Evolutionary conservation across 2,329 filamentous ascomycete genomes (phyloP), one percentile per base, ranked within the genome.

Genomic region (Xylariaceae sp.): DNA sequence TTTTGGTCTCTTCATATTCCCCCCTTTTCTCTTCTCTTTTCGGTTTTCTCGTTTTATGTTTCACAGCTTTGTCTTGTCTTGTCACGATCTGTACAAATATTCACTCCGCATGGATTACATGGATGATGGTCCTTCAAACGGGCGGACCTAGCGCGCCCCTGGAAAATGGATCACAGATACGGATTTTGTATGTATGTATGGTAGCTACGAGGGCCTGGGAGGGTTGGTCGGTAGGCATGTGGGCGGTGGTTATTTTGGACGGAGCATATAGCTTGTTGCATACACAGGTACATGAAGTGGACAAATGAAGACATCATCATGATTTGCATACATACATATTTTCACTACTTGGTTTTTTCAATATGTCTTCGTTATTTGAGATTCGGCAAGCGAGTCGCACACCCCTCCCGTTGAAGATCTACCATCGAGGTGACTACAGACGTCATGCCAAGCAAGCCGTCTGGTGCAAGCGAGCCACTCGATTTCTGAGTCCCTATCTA

Each of bases 51-150:
- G 28, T 41, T 52, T 46, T 52, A 41, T 52, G 12, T 52, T 44
- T 16, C 7, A 48, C 6, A 33, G 28, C 28, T 49, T 57, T 54
- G 8, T 36, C n/a, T 36, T 8, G 33, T 46, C 37, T 40, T 45
- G 53, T 53, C 16, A 58, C 50, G 55, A 6, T 24, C 45, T 60
- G 56, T 60, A 62, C 49, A 62, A n/a, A 53, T 50, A 59, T n/a
- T n/a, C 45, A 14, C 12, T 33, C 21, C n/a, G 56, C 59, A 59
- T 62, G 59, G 52, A 51, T 62, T 47, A 49, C 53, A 61, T 45
- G 59, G 59, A 53, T 59, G 56, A 58, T 36, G 51, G 51, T 23
- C 59, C 45, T 59, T 48, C 34, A 56, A 45, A 55, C 23, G 47
- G 50, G 50, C 21, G 41, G 47, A 34, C 29, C 17, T 23, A 41